phyloP scores from a whole-genome alignment of 768 basidiomycete species.

The Podaxis sp. region DNA sequence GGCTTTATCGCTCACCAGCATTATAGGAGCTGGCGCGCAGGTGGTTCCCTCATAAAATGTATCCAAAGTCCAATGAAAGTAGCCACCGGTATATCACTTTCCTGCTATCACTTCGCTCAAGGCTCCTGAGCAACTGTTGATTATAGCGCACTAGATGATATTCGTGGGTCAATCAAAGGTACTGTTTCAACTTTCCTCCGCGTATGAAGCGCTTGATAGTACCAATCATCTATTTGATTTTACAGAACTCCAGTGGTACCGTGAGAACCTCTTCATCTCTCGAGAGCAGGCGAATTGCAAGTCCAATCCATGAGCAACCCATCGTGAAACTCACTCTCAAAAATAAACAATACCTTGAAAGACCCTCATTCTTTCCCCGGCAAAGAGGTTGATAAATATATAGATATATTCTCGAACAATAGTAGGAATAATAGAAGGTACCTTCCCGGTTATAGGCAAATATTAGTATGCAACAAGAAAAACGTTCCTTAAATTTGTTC shows the following conservation, averaged over 20 bases:
- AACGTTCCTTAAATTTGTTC: neutral
- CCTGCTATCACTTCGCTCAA: neutral
- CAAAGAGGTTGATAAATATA: neutral
- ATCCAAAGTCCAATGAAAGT: conserved; percentile 33
- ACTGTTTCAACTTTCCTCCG: neutral
- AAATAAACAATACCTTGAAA: neutral
- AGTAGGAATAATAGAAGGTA: neutral
- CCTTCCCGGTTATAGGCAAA: conserved; percentile 14
- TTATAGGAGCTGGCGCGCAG: conserved; percentile 68
- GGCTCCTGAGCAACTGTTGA: neutral
- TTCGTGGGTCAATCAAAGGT: conserved; percentile 75
- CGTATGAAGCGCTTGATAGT: neutral
- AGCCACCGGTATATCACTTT: conserved; percentile 55
- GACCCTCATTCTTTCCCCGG: neutral
- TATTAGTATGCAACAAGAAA: conserved; percentile 3
- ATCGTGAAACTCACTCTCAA: neutral
- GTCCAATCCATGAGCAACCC: neutral
- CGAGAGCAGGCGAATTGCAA: neutral
- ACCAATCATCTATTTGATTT: neutral
- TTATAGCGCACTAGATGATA: conserved; percentile 79
- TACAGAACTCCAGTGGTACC: conserved; percentile 79
- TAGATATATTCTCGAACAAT: neutral
- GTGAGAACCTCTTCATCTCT: conserved; percentile 66
- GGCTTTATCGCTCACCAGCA: neutral
- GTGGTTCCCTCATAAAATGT: conserved; percentile 55